Evolutionary conservation across 2,329 filamentous ascomycete species (phyloP).

Genomic region (Stagonosporopsis vannaccii): DNA sequence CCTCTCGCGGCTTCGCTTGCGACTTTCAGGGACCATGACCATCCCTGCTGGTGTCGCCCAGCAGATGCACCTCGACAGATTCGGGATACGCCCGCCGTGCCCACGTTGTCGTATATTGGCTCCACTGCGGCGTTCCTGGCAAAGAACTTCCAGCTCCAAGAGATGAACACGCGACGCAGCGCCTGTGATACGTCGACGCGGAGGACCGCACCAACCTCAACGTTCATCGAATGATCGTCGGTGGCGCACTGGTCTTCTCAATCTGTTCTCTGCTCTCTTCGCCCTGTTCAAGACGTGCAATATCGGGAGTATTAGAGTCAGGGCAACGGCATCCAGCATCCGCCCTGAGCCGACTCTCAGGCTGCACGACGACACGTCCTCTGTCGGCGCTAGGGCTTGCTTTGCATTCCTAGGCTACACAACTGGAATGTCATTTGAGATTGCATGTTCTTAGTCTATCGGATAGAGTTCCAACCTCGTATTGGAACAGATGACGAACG

Average conservation of each 20-base stretch:
- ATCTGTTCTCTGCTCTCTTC: not conserved
- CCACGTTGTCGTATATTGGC: slow-evolving; percentile 8
- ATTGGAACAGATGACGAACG: not conserved
- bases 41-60: slow-evolving; percentile 7
- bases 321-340: slow-evolving; percentile 3
- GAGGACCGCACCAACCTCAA: not conserved
- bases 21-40: slow-evolving; percentile 2
- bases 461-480: slow-evolving; percentile 7
- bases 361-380: slow-evolving; percentile 3
- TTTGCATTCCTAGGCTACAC: slow-evolving; percentile 3
- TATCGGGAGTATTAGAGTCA: not conserved
- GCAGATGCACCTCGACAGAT: slow-evolving; percentile 10
- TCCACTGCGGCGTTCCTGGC: slow-evolving; percentile 13
- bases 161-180: slow-evolving; percentile 7
- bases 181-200: slow-evolving; percentile 12
- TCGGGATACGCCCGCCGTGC: not conserved
- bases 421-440: slow-evolving; percentile 11
- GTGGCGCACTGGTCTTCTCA: not conserved
- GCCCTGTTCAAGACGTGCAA: not conserved
- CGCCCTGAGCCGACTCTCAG: slow-evolving; percentile 1
- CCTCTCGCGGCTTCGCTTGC: slow-evolving; percentile 10
- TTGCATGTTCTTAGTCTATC: not conserved
- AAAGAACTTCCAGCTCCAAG: slow-evolving; percentile 9
- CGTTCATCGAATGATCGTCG: not conserved
- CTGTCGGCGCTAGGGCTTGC: not conserved